These are phyloP conservation scores for Hysterium pulicare DNA, from an alignment of 2,329 filamentous ascomycete species.

Conservation along the genomic window DNA sequence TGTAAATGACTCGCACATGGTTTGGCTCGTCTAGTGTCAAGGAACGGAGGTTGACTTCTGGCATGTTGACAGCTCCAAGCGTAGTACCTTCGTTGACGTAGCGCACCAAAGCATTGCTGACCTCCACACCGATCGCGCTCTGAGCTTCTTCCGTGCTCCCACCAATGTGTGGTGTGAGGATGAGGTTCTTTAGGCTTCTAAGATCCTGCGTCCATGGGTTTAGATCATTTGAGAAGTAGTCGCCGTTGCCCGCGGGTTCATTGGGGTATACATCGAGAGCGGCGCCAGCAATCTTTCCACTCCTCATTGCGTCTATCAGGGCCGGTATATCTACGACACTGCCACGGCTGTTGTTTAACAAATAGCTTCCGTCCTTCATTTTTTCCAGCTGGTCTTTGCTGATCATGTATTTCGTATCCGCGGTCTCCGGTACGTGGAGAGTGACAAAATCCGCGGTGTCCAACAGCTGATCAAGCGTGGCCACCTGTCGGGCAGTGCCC, in stretches of 20 bases:
- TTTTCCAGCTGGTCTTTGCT: constrained; percentile 71
- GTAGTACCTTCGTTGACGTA: constrained; percentile 97
- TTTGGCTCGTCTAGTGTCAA: constrained; percentile 85
- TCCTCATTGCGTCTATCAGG: constrained; percentile 80
- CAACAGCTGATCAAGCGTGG: constrained; percentile 72
- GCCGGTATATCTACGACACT: constrained; percentile 93
- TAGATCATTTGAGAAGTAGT: constrained; percentile 83
- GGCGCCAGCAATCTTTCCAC: constrained; percentile 84
- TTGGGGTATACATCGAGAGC: constrained; percentile 96
- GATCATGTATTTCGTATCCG: constrained; percentile 93
- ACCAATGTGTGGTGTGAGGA: constrained; percentile 94
- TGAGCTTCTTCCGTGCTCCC: constrained; percentile 98
- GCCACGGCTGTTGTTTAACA: constrained; percentile 94
- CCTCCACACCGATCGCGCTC: constrained; percentile 91
- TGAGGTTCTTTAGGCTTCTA: constrained; percentile 81
- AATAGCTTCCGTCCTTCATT: constrained; percentile 91
- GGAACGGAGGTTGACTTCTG: constrained; percentile 89
- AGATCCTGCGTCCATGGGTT: constrained; percentile 86
- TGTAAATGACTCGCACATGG: constrained; percentile 90
- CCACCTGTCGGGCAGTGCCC: constrained; percentile 81
- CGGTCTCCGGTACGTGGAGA: constrained; percentile 87
- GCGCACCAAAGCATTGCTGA: constrained; percentile 78
- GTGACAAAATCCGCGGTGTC: constrained; percentile 85
- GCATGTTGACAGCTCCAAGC: constrained; percentile 89
- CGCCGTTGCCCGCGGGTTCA: constrained; percentile 89